These are phyloP conservation scores for Aspergillus bridgeri DNA, from an alignment of 495 filamentous ascomycete species.

Conservation along the genomic window DNA sequence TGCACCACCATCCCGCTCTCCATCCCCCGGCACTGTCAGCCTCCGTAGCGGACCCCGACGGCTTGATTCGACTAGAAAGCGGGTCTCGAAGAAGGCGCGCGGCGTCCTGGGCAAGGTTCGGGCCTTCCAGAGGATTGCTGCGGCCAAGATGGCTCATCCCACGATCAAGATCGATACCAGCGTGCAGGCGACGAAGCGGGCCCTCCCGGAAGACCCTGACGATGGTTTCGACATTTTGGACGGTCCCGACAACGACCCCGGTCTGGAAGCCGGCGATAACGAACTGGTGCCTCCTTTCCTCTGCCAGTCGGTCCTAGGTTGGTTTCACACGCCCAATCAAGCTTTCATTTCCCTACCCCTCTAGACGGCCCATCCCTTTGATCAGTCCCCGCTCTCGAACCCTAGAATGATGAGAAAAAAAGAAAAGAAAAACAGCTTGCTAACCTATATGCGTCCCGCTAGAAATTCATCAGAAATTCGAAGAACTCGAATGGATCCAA, in stretches of 20 bases:
- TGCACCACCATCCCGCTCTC: slow-evolving; percentile 31
- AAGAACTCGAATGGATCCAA: slow-evolving; percentile 49
- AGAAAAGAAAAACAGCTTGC: not conserved
- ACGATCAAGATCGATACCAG: slow-evolving; percentile 47
- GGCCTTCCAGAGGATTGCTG: slow-evolving; percentile 42
- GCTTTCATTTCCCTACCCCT: not conserved
- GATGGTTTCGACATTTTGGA: slow-evolving; percentile 29
- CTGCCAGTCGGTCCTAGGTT: slow-evolving; percentile 40
- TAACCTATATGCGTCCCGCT: not conserved
- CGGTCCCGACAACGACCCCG: slow-evolving; percentile 30
- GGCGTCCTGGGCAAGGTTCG: slow-evolving; percentile 48
- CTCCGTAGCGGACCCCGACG: slow-evolving; percentile 32
- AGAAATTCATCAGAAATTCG: slow-evolving; percentile 48
- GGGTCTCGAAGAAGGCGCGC: slow-evolving; percentile 44
- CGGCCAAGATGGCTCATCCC: slow-evolving; percentile 47
- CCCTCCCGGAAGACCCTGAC: slow-evolving; percentile 34
- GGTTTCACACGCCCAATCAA: slow-evolving; percentile 20
- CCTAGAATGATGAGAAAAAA: too few species aligned
- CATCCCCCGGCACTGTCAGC: slow-evolving; percentile 31
- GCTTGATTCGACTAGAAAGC: slow-evolving; percentile 29
- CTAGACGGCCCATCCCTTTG: slow-evolving; percentile 1
- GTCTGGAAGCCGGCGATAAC: slow-evolving; percentile 33
- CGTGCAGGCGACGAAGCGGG: slow-evolving; percentile 41
- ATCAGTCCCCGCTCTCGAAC: not conserved
- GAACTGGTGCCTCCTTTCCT: slow-evolving; percentile 43